These are phyloP conservation scores for Lipomyces yamadae DNA, from an alignment of 805 yeast genomes.

Conservation along the genomic window DNA sequence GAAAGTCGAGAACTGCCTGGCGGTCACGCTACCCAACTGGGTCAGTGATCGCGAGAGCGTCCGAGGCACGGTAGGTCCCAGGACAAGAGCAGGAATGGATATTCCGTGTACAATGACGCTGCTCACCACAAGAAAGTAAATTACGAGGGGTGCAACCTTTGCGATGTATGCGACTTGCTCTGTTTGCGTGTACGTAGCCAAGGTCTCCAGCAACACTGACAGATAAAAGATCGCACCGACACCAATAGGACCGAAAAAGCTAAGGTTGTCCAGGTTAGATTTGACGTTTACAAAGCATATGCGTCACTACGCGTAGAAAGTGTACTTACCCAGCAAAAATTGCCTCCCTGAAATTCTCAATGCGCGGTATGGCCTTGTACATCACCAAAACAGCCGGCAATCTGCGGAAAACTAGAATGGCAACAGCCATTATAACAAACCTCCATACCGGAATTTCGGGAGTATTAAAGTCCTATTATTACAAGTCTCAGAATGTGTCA, in stretches of 20 bases:
- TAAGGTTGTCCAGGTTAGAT: not conserved
- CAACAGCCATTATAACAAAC: constrained; percentile 44
- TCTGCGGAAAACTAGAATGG: constrained; percentile 46
- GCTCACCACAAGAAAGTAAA: constrained; percentile 68
- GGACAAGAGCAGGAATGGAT: constrained; percentile 16
- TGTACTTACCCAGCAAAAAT: constrained; percentile 58
- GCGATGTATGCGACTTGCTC: constrained; percentile 49
- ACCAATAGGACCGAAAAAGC: constrained; percentile 77
- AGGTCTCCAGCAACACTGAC: constrained; percentile 19
- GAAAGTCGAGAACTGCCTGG: not conserved
- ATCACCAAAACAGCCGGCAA: constrained; percentile 50
- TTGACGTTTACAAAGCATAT: not conserved
- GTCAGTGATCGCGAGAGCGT: not conserved
- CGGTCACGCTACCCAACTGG: not conserved
- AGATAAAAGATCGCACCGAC: constrained; percentile 65
- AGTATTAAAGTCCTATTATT: constrained; percentile 51
- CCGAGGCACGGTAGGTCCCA: not conserved
- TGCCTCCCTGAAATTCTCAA: constrained; percentile 69
- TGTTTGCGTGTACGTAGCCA: constrained; percentile 17
- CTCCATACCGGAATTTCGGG: constrained; percentile 43
- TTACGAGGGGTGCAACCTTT: constrained; percentile 66
- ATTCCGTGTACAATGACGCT: constrained; percentile 79
- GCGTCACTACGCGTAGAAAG: not conserved
- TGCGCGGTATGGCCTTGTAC: constrained; percentile 60
- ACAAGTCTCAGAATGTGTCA: not conserved